phyloP scores from a whole-genome alignment of 2,329 filamentous ascomycete genomes.

The Leptodontidium sp. region DNA sequence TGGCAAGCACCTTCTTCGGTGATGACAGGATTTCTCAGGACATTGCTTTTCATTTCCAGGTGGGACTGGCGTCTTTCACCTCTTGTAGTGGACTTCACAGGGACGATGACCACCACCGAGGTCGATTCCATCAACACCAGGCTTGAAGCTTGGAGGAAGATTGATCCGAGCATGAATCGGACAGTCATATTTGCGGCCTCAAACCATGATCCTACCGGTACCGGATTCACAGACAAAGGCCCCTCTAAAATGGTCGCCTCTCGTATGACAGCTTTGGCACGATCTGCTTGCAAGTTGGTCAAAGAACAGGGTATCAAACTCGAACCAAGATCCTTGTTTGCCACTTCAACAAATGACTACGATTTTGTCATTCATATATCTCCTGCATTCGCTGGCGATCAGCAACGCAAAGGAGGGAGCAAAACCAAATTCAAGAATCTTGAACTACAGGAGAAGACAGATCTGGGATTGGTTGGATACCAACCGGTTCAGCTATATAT shows the following conservation, averaged over 20 bases:
- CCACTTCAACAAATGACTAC: constrained; percentile 77
- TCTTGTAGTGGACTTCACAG: constrained; percentile 79
- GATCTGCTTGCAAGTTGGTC: constrained; percentile 73
- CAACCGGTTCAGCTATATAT: constrained; percentile 71
- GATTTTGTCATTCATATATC: constrained; percentile 82
- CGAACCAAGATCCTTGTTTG: constrained; percentile 71
- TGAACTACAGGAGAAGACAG: constrained; percentile 60
- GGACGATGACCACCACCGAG: constrained; percentile 67
- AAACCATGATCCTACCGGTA: constrained; percentile 78
- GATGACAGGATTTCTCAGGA: constrained; percentile 82
- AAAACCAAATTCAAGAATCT: constrained; percentile 81
- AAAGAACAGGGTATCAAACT: constrained; percentile 60
- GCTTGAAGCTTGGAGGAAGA: constrained; percentile 84
- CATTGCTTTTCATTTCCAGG: constrained; percentile 78
- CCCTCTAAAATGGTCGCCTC: constrained; percentile 85
- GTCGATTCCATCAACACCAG: constrained; percentile 71
- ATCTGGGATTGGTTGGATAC: constrained; percentile 57
- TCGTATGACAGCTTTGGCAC: constrained; percentile 82
- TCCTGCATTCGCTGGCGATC: constrained; percentile 45
- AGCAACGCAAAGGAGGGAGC: constrained; percentile 47
- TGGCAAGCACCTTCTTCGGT: constrained; percentile 81
- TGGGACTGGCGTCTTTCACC: constrained; percentile 94
- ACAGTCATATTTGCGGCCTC: constrained; percentile 84
- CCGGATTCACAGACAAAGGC: constrained; percentile 77
- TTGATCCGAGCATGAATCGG: constrained; percentile 88